Conservation (phyloP, 345 rosid genomes). For the Eucalyptus shirleyi region DNA sequence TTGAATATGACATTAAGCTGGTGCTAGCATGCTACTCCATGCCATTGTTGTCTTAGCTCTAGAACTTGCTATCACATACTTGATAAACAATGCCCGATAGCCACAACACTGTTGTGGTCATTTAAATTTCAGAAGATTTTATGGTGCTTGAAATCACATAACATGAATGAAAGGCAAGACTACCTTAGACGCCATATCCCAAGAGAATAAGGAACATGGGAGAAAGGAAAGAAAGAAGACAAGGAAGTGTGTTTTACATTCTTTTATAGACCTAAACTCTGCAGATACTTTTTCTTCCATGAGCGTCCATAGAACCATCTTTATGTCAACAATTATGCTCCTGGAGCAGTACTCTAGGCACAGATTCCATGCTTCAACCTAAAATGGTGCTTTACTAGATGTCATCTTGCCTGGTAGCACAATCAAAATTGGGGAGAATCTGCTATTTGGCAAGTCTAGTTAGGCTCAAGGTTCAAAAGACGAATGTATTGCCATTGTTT, state of each 20-base stretch:
- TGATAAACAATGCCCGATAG: background rate
- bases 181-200: background rate
- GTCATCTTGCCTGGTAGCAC: background rate
- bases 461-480: background rate
- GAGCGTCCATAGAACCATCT: background rate
- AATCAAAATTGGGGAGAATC: background rate
- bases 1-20: background rate
- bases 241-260: background rate
- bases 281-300: background rate
- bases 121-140: background rate
- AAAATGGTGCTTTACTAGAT: background rate
- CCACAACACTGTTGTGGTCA: background rate
- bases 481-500: background rate
- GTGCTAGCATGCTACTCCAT: background rate
- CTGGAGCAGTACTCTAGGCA: background rate
- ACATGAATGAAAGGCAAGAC: background rate
- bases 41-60: background rate
- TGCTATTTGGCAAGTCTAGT: background rate
- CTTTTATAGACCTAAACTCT: background rate
- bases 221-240: background rate
- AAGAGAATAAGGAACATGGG: background rate
- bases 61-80: background rate
- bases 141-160: background rate
- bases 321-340: background rate
- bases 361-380: background rate